Base-by-base conservation (phyloP, 257 asterid genomes). In the Penstemon barbatus region DNA sequence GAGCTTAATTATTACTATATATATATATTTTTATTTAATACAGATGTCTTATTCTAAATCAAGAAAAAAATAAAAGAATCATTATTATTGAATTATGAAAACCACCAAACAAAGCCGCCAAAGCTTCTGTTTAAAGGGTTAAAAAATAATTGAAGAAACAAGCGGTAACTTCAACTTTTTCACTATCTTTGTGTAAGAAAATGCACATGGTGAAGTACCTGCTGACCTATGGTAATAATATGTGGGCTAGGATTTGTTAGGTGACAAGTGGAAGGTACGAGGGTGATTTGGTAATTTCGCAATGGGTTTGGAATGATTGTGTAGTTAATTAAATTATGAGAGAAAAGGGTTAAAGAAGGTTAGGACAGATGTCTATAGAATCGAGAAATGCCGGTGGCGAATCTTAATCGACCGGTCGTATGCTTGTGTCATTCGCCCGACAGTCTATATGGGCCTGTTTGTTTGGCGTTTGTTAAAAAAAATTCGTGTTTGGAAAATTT, bases 321-420 rank as follows among this genome's bases (percentile, higher is more conserved):
- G 7, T 1, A 37, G 45, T 9, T 70, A 19, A 73, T 50, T 71
- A 64, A n/a, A 44, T 55, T 38, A 13, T 5, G 4, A 4, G 45
- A 36, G 12, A 39, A 58, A 25, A 51, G 56, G 52, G 50, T 7
- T 39, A 7, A 45, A 7, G 4, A 18, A 54, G 49, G 7, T 52
- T 18, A 10, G 3, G 12, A 74, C 62, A 25, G 33, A 25, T 25
- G 33, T 25, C 33, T 25, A 25, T 1, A 25, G 33, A 25, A 25
- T 25, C 49, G 63, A 45, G 57, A 57, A 45, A 55, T 58, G 69
- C 80, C 72, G 80, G 85, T 81, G 76, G 42, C n/a, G 45, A 43
- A 71, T 81, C 81, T 43, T 45, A 55, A 71, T 78, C 85, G n/a
- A 5, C 73, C 74, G 84, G 78, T 68, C 65, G 25, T 43, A 56